Conservation (phyloP, 306 rosid genomes). For the Astragalus glycyphyllos region DNA sequence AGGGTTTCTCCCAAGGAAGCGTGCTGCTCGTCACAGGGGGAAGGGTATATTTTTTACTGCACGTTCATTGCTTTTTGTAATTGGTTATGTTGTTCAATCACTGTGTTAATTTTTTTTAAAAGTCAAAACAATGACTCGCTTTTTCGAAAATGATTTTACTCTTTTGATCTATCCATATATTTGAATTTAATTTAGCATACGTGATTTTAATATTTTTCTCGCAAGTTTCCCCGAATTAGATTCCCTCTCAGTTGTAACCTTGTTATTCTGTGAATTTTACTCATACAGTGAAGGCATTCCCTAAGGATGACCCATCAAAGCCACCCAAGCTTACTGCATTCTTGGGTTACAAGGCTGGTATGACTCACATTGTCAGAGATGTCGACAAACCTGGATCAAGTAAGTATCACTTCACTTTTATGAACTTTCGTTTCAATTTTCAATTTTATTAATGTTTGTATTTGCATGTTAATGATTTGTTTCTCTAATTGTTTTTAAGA, state of each 20-base stretch:
- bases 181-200: too few relatives aligned
- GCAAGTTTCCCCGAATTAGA: too few relatives aligned
- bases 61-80: neutral
- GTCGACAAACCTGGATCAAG: slow-evolving; percentile 92
- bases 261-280: neutral
- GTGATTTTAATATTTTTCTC: too few relatives aligned
- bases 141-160: neutral
- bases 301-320: slow-evolving; percentile 76
- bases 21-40: slow-evolving; percentile 84
- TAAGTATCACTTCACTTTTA: slow-evolving; percentile 18
- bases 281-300: slow-evolving; percentile 84
- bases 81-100: neutral
- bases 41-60: slow-evolving; percentile 51
- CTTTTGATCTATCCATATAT: neutral
- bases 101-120: too few relatives aligned
- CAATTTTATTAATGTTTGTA: neutral
- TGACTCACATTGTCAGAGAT: slow-evolving; percentile 90
- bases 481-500: neutral
- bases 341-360: slow-evolving; percentile 87
- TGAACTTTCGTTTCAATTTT: neutral
- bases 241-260: neutral
- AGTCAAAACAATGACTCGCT: neutral
- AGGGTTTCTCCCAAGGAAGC: slow-evolving; percentile 87
- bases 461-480: neutral
- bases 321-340: slow-evolving; percentile 77